phyloP scores from a whole-genome alignment of 345 rosid genomes.

The Salix brachista region DNA sequence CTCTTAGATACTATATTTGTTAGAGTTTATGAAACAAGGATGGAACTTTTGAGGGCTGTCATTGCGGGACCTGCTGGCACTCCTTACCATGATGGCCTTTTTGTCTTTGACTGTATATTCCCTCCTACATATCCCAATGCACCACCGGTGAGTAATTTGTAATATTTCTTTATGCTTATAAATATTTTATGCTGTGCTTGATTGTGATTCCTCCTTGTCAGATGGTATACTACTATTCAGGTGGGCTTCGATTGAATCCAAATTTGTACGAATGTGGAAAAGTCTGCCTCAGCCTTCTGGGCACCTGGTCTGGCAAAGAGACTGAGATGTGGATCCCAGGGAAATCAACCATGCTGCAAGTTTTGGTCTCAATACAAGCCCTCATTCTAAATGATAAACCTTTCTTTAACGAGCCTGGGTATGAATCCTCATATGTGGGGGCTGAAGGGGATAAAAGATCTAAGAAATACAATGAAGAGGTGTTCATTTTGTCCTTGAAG shows the following conservation, averaged over 20 bases:
- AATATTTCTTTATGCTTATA: neutral
- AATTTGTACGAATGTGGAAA: conserved; percentile 57
- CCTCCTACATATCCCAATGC: conserved; percentile 42
- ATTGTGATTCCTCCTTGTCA: conserved; percentile 18
- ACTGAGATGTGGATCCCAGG: conserved; percentile 54
- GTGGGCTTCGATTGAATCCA: conserved; percentile 57
- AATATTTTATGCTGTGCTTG: neutral
- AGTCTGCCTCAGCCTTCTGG: conserved; percentile 65
- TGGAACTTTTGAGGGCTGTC: conserved; percentile 55
- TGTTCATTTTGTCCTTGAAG: conserved; percentile 45
- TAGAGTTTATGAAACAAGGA: conserved; percentile 52
- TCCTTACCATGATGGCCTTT: conserved; percentile 69
- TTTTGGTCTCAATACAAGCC: conserved; percentile 58
- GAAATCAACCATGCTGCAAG: conserved; percentile 58
- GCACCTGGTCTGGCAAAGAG: conserved; percentile 49
- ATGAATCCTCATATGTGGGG: conserved; percentile 33
- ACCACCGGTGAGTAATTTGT: conserved; percentile 44
- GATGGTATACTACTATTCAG: conserved; percentile 60
- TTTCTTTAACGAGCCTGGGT: conserved; percentile 61
- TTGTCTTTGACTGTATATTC: conserved; percentile 57
- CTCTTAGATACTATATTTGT: conserved; percentile 44
- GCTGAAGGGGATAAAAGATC: conserved; percentile 30
- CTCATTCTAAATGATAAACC: conserved; percentile 49
- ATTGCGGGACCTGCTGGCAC: conserved; percentile 55
- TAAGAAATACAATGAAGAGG: conserved; percentile 39